Evolutionary conservation across 2,329 filamentous ascomycete genomes (phyloP).

Genomic region (Botrytis medusae): DNA sequence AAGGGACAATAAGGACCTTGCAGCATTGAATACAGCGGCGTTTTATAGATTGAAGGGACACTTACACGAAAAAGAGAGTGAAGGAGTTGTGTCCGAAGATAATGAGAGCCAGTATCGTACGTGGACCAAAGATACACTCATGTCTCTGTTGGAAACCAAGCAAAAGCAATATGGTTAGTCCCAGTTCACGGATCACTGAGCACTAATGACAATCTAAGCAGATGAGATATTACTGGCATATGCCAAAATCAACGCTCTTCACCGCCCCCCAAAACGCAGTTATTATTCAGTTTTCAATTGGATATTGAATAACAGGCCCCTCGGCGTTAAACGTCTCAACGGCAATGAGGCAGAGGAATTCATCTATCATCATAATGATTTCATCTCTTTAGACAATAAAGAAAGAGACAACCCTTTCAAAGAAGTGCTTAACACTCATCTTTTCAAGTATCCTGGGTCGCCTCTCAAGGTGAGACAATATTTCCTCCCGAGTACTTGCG

Average conservation of each 20-base stretch:
- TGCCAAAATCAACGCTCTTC: neutral
- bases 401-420: neutral
- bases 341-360: neutral
- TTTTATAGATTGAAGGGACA: neutral
- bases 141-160: neutral
- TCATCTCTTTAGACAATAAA: neutral
- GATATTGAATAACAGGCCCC: neutral
- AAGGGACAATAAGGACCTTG: neutral
- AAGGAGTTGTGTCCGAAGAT: neutral
- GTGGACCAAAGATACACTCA: neutral
- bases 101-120: neutral
- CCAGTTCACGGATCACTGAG: neutral
- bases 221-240: neutral
- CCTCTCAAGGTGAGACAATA: neutral
- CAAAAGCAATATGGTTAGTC: neutral
- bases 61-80: neutral
- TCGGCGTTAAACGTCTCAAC: neutral
- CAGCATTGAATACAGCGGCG: neutral
- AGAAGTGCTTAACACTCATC: neutral
- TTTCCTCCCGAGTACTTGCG: neutral
- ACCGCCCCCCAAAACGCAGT: neutral
- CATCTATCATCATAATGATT: neutral
- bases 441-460: neutral
- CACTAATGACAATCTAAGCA: neutral
- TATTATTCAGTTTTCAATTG: neutral